Conservation (phyloP, 164 flowering plant genomes). For the Magnolia changhungtana region DNA sequence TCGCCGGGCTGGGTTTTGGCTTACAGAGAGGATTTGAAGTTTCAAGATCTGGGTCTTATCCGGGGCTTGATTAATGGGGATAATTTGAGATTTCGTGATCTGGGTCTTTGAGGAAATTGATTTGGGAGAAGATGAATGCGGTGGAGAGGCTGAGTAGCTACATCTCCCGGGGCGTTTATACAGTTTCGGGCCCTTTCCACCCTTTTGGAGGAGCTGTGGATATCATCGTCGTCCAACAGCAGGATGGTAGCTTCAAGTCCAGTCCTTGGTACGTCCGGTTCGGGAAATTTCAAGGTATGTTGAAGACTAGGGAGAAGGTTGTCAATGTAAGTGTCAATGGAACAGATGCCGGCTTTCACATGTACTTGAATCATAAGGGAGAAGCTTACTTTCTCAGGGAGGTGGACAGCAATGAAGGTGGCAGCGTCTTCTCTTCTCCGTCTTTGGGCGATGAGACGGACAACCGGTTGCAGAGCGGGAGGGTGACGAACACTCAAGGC, state of each 20-base stretch:
- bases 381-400: conserved; percentile 85
- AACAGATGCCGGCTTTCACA: conserved; percentile 62
- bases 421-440: conserved; percentile 23
- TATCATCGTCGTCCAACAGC: conserved; percentile 88
- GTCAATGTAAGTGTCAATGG: conserved; percentile 76
- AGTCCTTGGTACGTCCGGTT: conserved; percentile 95
- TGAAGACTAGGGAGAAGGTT: conserved; percentile 70
- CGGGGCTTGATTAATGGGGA: background rate
- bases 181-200: conserved; percentile 84
- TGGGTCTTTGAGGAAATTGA: background rate
- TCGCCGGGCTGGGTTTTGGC: background rate
- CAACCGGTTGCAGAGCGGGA: conserved; percentile 21
- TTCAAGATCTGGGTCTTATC: background rate
- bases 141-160: conserved; percentile 72
- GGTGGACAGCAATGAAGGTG: conserved; percentile 53
- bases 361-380: conserved; percentile 85
- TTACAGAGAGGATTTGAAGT: background rate
- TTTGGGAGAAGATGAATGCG: conserved; percentile 42
- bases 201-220: conserved; percentile 98
- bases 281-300: conserved; percentile 95
- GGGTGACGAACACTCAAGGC: conserved; percentile 36
- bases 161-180: conserved; percentile 62
- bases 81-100: background rate
- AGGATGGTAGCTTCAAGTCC: conserved; percentile 86
- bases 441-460: conserved; percentile 18